These are phyloP conservation scores for Candida xiaguanensis DNA, from an alignment of 805 yeast species.

Conservation along the genomic window DNA sequence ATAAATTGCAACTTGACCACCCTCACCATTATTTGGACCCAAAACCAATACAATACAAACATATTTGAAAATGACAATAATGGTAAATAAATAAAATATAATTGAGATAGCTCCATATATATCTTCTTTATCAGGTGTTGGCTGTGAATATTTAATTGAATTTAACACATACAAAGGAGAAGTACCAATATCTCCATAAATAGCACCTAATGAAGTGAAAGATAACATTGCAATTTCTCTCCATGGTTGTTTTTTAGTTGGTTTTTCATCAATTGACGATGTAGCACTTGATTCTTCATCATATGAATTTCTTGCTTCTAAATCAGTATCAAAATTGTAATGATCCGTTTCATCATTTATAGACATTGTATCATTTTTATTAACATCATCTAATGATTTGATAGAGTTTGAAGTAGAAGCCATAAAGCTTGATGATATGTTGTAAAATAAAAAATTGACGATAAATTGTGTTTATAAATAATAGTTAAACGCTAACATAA, in stretches of 20 bases:
- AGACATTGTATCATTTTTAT: neutral
- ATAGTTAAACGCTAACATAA: too few relatives aligned
- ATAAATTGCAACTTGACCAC: slow-evolving; percentile 63
- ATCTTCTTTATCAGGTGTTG: slow-evolving; percentile 34
- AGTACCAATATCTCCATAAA: slow-evolving; percentile 62
- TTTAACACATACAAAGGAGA: slow-evolving; percentile 53
- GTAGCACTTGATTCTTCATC: slow-evolving; percentile 5
- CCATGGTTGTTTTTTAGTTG: slow-evolving; percentile 16
- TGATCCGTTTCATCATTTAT: slow-evolving; percentile 7
- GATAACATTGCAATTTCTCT: slow-evolving; percentile 24
- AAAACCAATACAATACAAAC: slow-evolving; percentile 42
- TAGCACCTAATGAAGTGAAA: slow-evolving; percentile 54
- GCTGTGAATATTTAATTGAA: slow-evolving; percentile 23
- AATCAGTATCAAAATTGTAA: slow-evolving; percentile 3
- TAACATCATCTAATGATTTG: neutral
- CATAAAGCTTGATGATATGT: too few relatives aligned
- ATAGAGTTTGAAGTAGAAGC: neutral
- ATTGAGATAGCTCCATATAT: slow-evolving; percentile 50
- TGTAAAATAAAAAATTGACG: too few relatives aligned
- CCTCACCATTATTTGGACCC: slow-evolving; percentile 60
- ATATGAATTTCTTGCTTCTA: slow-evolving; percentile 5
- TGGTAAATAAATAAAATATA: slow-evolving; percentile 52
- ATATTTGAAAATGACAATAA: slow-evolving; percentile 52
- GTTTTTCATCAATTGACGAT: slow-evolving; percentile 6
- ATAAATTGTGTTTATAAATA: too few relatives aligned